Percentiles rank a stretch among this genome's conserved stretches.
These are phyloP conservation scores for Graphium sp. DNA, from an alignment of 2,329 filamentous ascomycete genomes.

Conservation along the genomic window DNA sequence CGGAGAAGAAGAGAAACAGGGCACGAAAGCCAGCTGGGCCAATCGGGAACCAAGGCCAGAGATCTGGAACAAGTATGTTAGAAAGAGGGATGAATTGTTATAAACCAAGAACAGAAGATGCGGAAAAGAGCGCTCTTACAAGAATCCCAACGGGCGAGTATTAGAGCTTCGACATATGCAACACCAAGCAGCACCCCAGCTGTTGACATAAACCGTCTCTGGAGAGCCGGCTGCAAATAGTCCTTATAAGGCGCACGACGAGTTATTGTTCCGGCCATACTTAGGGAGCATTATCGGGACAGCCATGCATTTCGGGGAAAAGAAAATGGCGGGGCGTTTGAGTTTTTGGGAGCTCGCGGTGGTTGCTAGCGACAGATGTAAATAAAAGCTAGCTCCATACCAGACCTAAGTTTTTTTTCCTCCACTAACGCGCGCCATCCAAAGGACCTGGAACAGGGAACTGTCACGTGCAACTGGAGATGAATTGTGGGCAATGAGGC, in stretches of 20 bases:
- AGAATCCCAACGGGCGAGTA: conserved; percentile 52
- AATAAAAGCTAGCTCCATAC: no score
- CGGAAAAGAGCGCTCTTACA: conserved; percentile 43
- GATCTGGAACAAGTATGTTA: conserved; percentile 26
- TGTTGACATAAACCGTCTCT: conserved; percentile 71
- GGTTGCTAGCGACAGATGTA: no score
- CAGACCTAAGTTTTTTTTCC: no score
- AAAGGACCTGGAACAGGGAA: no score
- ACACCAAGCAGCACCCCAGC: conserved; percentile 51
- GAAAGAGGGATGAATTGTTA: conserved; percentile 4
- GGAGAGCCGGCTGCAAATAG: conserved; percentile 76
- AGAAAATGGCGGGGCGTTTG: no score
- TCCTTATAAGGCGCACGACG: conserved; percentile 72
- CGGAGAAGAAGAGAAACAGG: conserved; percentile 57
- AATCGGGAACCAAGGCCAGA: conserved; percentile 80
- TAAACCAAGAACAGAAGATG: not conserved
- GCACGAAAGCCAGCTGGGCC: conserved; percentile 61
- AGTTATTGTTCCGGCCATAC: no score
- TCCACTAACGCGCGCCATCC: no score
- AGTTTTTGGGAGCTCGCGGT: no score
- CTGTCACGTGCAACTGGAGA: no score
- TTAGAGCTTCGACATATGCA: conserved; percentile 57
- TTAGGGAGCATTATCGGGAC: no score
- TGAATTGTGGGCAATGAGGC: no score
- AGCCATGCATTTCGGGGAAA: no score